phyloP scores from a whole-genome alignment of 2,329 filamentous ascomycete genomes.

The Chalara sp. region DNA sequence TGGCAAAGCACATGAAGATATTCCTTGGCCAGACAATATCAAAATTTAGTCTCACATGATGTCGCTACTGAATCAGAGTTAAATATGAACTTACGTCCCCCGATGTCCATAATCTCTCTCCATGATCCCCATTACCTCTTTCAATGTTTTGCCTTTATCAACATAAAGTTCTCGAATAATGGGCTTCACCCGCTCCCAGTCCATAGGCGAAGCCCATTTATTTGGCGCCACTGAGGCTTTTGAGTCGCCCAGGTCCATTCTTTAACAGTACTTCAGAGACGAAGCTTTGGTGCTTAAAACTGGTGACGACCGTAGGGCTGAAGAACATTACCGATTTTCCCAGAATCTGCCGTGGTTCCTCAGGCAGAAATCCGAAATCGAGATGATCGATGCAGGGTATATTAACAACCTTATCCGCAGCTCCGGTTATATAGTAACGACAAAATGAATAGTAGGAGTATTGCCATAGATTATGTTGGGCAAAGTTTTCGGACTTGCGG shows the following conservation, averaged over 20 bases:
- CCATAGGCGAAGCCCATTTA: background rate
- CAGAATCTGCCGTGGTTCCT: background rate
- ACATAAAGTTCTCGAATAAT: background rate
- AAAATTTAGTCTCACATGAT: background rate
- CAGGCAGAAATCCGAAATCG: background rate
- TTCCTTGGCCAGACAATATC: background rate
- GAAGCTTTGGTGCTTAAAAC: too few relatives aligned
- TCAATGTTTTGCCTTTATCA: background rate
- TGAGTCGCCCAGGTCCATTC: background rate
- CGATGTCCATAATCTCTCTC: background rate
- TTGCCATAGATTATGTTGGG: too few relatives aligned
- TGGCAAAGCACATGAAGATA: background rate
- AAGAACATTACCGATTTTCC: background rate
- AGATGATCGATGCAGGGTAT: background rate
- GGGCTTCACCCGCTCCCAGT: constrained; percentile 1
- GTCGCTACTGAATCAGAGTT: background rate
- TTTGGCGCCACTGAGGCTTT: background rate
- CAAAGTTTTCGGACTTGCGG: too few relatives aligned
- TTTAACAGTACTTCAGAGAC: background rate
- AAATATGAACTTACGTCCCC: background rate
- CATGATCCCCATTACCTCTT: background rate
- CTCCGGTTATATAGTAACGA: too few relatives aligned
- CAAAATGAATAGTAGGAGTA: too few relatives aligned
- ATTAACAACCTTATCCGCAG: background rate
- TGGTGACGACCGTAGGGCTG: background rate